Conservation (phyloP, 345 rosid species). For the Hibiscus tridactylites region DNA sequence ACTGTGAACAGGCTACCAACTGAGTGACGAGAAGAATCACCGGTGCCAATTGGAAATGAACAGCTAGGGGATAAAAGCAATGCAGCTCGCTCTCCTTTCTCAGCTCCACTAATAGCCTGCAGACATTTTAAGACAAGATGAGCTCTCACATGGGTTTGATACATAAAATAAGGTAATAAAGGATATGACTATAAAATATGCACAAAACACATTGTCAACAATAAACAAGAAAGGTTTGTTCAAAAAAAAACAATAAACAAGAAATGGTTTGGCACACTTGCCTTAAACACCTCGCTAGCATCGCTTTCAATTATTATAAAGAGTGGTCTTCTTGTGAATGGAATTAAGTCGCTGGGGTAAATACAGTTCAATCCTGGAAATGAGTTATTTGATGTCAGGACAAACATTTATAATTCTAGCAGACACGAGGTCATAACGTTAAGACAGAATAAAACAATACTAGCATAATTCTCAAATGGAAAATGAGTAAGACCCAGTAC, state of each 20-base stretch:
- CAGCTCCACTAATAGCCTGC: constrained; percentile 20
- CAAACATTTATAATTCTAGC: not conserved
- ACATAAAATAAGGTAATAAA: not conserved
- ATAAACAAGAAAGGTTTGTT: not conserved
- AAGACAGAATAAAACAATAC: not conserved
- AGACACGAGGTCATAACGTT: not conserved
- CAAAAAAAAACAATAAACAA: not conserved
- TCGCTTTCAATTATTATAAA: constrained; percentile 80
- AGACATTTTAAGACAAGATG: not conserved
- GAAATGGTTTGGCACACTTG: constrained; percentile 18
- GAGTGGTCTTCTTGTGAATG: constrained; percentile 86
- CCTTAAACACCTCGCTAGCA: constrained; percentile 62
- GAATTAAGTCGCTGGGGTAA: constrained; percentile 78
- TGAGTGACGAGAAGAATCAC: constrained; percentile 60
- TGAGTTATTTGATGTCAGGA: constrained; percentile 12
- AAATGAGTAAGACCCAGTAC: not conserved
- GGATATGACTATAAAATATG: not conserved
- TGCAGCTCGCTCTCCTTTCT: constrained; percentile 97
- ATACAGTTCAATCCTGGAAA: constrained; percentile 69
- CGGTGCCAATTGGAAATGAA: constrained; percentile 33
- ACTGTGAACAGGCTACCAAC: constrained; percentile 74
- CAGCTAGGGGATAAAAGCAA: constrained; percentile 71
- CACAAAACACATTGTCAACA: not conserved
- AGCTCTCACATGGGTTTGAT: not conserved
- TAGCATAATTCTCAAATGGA: not conserved